Evolutionary conservation across 805 yeast species (phyloP), one percentile per base, ranked within the genome.

Genomic region (Candida jianshihensis): DNA sequence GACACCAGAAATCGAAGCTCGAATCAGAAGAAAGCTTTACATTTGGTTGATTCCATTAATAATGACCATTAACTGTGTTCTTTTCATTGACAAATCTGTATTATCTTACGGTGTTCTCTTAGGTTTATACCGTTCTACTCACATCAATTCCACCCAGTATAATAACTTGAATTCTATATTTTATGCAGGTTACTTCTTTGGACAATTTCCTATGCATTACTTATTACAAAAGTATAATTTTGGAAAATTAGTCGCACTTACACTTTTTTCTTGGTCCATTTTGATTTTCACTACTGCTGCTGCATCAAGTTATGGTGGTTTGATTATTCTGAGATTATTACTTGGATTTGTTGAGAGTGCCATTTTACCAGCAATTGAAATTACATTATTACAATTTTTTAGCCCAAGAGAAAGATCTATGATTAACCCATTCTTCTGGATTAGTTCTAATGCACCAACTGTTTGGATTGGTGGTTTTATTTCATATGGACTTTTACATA

Each of bases 121-220:
- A 19, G 66, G 63, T 2, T 40, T 62, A 15, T 61, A 49, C 43
- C 54, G 54, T 26, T 55, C 53, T 32, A 55, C 61, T 4, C 45
- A 49, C 8, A 28, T 52, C 4, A 36, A 37, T 7, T 26, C 48
- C 25, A 32, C 45, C 31, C 44, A 49, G 21, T 59, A 50, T 41
- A 52, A 59, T 35, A 53, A 59, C 35, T 46, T 52, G 27, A 56
- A 58, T 33, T 53, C 63, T 4, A 37, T 59, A 18, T 70, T 70
- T 39, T 69, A 69, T 45, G 52, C 68, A 26, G 74, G 71, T 0
- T 73, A 72, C 47, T 46, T 74, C 39, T 59, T 57, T 6, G 70
- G 68, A 37, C 69, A 65, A 36, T 60, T 60, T 33, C 77, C 77
- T 6, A 63, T 71, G 3, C 53, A 60, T 12, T 48, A 51, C 20